Conservation (phyloP, 2,329 filamentous ascomycete genomes). For the Helicocarpus griseus region DNA sequence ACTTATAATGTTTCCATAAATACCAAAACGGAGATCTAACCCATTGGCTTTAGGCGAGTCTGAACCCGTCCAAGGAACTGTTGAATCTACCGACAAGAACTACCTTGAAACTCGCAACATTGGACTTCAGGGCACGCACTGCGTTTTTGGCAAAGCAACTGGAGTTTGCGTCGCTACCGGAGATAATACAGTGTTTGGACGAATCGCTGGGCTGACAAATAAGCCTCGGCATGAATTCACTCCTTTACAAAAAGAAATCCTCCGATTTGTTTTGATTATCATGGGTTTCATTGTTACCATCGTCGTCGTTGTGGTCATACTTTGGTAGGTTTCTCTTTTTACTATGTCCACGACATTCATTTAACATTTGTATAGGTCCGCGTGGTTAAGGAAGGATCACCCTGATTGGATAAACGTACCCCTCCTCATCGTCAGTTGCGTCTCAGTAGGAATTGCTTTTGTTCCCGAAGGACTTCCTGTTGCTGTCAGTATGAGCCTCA, state of each 20-base stretch:
- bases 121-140: constrained; percentile 70
- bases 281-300: constrained; percentile 56
- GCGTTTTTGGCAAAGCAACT: constrained; percentile 56
- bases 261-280: constrained; percentile 63
- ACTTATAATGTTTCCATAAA: not conserved
- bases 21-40: not conserved
- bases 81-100: constrained; percentile 60
- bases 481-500: constrained; percentile 59
- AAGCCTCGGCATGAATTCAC: constrained; percentile 59
- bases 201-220: constrained; percentile 63
- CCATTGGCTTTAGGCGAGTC: constrained; percentile 47
- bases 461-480: constrained; percentile 67
- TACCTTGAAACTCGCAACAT: constrained; percentile 70
- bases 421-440: constrained; percentile 61
- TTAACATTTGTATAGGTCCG: constrained; percentile 41
- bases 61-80: constrained; percentile 51
- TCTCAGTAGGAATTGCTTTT: constrained; percentile 63
- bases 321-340: constrained; percentile 43
- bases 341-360: not conserved
- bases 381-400: constrained; percentile 58
- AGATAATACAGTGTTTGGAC: constrained; percentile 64
- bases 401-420: constrained; percentile 64
- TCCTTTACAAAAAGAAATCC: constrained; percentile 60
- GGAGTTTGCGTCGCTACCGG: constrained; percentile 64
- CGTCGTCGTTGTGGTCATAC: constrained; percentile 43